phyloP scores from a whole-genome alignment of 139 green algal species.

The Coccomyxa sp. region DNA sequence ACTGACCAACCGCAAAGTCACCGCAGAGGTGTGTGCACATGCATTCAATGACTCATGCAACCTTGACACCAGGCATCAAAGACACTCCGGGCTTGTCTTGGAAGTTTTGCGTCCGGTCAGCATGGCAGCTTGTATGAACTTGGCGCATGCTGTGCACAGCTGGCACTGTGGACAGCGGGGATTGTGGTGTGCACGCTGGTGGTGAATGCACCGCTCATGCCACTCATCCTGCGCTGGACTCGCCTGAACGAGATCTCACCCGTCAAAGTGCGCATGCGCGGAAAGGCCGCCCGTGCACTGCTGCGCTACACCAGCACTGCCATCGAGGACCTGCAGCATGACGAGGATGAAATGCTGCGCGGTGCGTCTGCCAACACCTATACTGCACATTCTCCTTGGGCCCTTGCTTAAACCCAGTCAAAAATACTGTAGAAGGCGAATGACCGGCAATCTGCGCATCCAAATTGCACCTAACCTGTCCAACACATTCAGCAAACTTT shows the following conservation, averaged over 20 bases:
- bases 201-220: conserved; percentile 64
- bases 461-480: too few species aligned
- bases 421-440: too few species aligned
- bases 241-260: conserved; percentile 9
- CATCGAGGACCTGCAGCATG: conserved; percentile 40
- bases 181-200: conserved; percentile 79
- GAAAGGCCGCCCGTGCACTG: conserved; percentile 42
- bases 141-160: conserved; percentile 15
- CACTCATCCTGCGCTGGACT: conserved; percentile 11
- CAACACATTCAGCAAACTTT: too few species aligned
- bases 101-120: too few species aligned
- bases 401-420: too few species aligned
- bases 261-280: conserved; percentile 19
- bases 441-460: too few species aligned
- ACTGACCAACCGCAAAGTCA: conserved; percentile 2
- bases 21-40: conserved; percentile 9
- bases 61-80: background rate
- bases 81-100: background rate
- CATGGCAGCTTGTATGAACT: too few species aligned
- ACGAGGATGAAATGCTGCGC: conserved; percentile 45
- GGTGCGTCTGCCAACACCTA: conserved; percentile 11
- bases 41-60: background rate
- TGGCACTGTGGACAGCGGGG: conserved; percentile 66
- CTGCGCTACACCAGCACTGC: conserved; percentile 44
- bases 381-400: too few species aligned